Percentiles rank a stretch among this genome's conserved stretches.
Evolutionary conservation across 257 asterid genomes (phyloP).

Genomic region (Primulina huaijiensis): DNA sequence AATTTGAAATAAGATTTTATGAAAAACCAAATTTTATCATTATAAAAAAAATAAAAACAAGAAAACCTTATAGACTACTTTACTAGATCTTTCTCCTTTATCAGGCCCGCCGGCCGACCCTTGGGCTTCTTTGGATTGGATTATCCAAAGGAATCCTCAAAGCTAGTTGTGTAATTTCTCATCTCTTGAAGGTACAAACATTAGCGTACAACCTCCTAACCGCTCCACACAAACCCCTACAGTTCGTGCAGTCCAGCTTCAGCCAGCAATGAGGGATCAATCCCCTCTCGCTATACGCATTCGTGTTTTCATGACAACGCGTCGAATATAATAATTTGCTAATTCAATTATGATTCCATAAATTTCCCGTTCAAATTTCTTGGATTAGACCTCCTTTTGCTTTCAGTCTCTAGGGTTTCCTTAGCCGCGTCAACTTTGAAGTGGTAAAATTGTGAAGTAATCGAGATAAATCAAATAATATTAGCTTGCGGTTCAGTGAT

Average conservation of each 20-base stretch:
- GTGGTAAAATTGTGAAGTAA: neutral
- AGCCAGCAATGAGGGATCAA: slow-evolving; percentile 29
- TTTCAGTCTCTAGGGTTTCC: slow-evolving; percentile 36
- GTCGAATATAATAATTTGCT: neutral
- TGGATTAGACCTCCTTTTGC: neutral
- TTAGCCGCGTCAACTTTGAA: slow-evolving; percentile 38
- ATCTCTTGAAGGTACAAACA: neutral
- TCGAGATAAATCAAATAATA: neutral
- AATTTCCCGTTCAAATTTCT: neutral
- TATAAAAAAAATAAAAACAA: too few relatives aligned
- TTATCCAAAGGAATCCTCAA: neutral
- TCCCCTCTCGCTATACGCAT: slow-evolving; percentile 11
- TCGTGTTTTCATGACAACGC: neutral
- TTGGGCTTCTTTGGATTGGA: neutral
- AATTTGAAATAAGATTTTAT: too few relatives aligned
- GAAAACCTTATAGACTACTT: neutral
- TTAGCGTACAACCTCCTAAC: neutral
- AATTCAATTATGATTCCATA: neutral
- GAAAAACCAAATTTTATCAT: too few relatives aligned
- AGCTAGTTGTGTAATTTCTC: neutral
- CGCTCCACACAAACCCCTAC: neutral
- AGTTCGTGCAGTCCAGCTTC: slow-evolving; percentile 30
- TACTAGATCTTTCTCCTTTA: neutral
- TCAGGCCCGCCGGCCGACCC: neutral
- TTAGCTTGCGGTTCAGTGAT: neutral